A percentile compares a stretch with the other conserved stretches of the same genome.
These are phyloP conservation scores for Apiospora phragmitis DNA, from an alignment of 2,329 filamentous ascomycete genomes.

Conservation along the genomic window DNA sequence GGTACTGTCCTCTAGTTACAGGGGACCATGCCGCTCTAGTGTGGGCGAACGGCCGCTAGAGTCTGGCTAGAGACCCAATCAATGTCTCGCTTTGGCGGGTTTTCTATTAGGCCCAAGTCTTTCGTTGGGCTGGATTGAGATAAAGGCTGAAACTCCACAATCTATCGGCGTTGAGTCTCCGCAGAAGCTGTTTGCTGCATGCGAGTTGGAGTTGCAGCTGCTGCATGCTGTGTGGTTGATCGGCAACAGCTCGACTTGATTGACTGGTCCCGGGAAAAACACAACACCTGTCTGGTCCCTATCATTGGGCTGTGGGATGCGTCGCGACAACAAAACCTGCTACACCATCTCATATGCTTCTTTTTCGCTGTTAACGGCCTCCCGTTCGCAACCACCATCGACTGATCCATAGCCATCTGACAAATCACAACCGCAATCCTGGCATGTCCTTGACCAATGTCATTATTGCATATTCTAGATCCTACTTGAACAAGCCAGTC, in stretches of 20 bases:
- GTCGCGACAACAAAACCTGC: constrained; percentile 4
- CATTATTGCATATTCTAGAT: not conserved
- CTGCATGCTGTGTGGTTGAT: constrained; percentile 1
- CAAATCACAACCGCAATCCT: not conserved
- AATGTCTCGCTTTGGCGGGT: not conserved
- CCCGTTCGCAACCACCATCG: not conserved
- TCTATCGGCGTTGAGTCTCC: not conserved
- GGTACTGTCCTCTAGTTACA: not conserved
- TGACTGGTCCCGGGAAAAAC: not conserved
- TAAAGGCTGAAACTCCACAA: not conserved
- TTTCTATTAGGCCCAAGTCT: not conserved
- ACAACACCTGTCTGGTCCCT: constrained; percentile 6
- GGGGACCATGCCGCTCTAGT: not conserved
- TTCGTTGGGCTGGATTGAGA: not conserved
- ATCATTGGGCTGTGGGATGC: not conserved
- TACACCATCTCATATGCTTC: not conserved
- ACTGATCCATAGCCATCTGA: not conserved
- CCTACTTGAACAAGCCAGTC: not conserved
- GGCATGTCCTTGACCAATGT: not conserved
- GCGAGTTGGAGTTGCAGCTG: not conserved
- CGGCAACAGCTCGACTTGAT: not conserved
- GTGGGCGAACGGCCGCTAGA: not conserved
- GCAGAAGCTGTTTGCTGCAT: constrained; percentile 4
- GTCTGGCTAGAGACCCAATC: not conserved
- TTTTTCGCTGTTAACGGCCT: not conserved